phyloP scores from a whole-genome alignment of 2,329 filamentous ascomycete genomes.

The Dactylonectria estremocensis region DNA sequence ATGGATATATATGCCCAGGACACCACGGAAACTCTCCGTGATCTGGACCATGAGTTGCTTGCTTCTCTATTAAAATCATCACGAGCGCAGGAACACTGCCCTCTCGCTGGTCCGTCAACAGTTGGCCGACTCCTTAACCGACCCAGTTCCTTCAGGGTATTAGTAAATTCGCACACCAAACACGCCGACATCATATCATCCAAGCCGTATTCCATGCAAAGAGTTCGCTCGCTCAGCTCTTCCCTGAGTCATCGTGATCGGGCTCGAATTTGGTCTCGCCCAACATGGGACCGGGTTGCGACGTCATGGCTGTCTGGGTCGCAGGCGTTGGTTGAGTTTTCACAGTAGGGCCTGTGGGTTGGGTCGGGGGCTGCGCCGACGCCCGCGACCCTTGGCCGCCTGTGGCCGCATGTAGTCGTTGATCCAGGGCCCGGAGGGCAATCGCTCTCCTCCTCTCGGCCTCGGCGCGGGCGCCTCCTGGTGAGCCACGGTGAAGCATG shows the following conservation, averaged over 20 bases:
- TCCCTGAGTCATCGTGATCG: conserved; percentile 66
- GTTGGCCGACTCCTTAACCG: conserved; percentile 13
- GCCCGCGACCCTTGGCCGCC: conserved; percentile 57
- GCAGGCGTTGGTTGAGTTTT: conserved; percentile 70
- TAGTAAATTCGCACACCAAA: conserved; percentile 39
- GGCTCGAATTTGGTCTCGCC: conserved; percentile 81
- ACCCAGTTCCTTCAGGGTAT: conserved; percentile 21
- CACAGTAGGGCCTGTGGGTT: conserved; percentile 68
- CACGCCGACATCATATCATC: conserved; percentile 15
- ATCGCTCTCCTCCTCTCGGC: conserved; percentile 91
- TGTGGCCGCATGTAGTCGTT: conserved; percentile 89
- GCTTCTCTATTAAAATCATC: conserved; percentile 32
- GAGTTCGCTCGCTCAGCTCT: conserved; percentile 43
- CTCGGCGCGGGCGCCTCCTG: conserved; percentile 85
- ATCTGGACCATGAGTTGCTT: conserved; percentile 27
- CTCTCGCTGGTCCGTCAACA: conserved; percentile 17
- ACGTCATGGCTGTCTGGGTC: conserved; percentile 72
- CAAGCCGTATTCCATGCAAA: conserved; percentile 16
- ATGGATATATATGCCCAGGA: conserved; percentile 18
- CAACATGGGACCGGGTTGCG: conserved; percentile 69
- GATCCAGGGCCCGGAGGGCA: conserved; percentile 92
- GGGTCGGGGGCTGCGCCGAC: conserved; percentile 54
- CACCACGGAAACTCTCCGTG: conserved; percentile 18
- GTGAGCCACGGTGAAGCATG: conserved; percentile 69
- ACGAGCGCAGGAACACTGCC: conserved; percentile 25